Conservation (phyloP, 1,139 yeast species). For the Blastobotrys arbuscula region DNA sequence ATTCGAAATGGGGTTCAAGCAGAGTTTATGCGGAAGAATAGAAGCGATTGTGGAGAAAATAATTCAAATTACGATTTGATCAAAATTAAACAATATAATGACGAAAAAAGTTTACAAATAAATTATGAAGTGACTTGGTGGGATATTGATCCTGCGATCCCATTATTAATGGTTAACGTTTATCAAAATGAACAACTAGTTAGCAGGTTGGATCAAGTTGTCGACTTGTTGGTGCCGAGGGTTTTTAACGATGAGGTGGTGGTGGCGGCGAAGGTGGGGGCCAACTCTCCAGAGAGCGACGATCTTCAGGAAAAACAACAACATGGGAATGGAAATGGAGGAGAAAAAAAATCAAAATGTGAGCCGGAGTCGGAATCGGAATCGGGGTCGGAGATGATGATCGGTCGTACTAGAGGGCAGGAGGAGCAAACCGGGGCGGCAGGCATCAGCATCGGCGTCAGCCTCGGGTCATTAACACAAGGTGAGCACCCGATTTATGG, state of each 20-base stretch:
- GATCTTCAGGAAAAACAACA: too few relatives aligned
- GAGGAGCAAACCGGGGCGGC: too few relatives aligned
- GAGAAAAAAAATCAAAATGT: too few relatives aligned
- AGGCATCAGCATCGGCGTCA: too few relatives aligned
- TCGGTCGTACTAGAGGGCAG: too few relatives aligned
- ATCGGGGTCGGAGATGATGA: too few relatives aligned
- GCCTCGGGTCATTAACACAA: slow-evolving; percentile 26
- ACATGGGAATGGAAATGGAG: too few relatives aligned
- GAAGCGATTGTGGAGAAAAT: too few relatives aligned
- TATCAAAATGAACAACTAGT: slow-evolving; percentile 19
- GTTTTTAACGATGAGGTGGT: slow-evolving; percentile 8
- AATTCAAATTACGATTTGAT: slow-evolving; percentile 4
- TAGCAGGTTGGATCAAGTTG: slow-evolving; percentile 19
- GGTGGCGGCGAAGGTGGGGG: too few relatives aligned
- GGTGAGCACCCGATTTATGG: slow-evolving; percentile 34
- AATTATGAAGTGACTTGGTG: slow-evolving; percentile 28
- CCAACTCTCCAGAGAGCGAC: too few relatives aligned
- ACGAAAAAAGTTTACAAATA: slow-evolving; percentile 1
- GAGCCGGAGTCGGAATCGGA: too few relatives aligned
- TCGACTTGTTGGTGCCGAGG: slow-evolving; percentile 16
- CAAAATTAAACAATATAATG: slow-evolving; percentile 9
- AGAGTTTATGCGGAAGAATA: too few relatives aligned
- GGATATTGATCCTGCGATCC: slow-evolving; percentile 29
- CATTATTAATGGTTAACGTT: slow-evolving; percentile 30
- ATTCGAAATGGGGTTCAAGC: not conserved